These are phyloP conservation scores for Neofusicoccum kwambonambiense DNA, from an alignment of 2,329 filamentous ascomycete species.

Conservation along the genomic window DNA sequence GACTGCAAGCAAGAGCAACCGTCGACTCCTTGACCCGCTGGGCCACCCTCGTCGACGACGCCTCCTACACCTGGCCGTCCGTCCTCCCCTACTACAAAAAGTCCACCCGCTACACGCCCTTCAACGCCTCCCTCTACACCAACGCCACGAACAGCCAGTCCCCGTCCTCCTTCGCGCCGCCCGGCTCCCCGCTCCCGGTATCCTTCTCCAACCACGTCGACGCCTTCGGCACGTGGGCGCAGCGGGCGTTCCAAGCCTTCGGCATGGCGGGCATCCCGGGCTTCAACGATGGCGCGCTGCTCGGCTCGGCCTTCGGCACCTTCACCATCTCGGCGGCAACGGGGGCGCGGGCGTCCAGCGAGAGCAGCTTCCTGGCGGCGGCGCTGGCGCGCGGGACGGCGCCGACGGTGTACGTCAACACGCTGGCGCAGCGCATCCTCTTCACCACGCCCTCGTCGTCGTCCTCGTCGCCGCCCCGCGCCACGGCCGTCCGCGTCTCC, in stretches of 20 bases:
- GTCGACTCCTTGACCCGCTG: slow-evolving; percentile 20
- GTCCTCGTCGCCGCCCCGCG: no score
- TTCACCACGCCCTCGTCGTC: no score
- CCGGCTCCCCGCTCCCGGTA: slow-evolving; percentile 26
- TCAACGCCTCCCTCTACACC: slow-evolving; percentile 21
- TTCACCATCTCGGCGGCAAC: slow-evolving; percentile 20
- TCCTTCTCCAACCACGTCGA: slow-evolving; percentile 30
- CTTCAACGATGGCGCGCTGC: slow-evolving; percentile 24
- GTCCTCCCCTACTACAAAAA: slow-evolving; percentile 23
- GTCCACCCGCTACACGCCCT: slow-evolving; percentile 26
- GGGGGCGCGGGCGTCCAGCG: no score
- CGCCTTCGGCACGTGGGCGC: slow-evolving; percentile 18
- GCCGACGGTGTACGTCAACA: no score
- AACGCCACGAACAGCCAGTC: slow-evolving; percentile 27
- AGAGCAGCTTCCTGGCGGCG: no score
- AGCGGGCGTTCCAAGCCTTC: slow-evolving; percentile 14
- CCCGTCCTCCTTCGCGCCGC: slow-evolving; percentile 20
- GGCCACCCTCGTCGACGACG: slow-evolving; percentile 24
- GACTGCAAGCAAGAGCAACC: not conserved
- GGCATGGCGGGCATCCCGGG: slow-evolving; percentile 26
- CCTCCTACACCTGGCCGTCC: slow-evolving; percentile 21
- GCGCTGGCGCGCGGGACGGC: no score
- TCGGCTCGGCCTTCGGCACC: slow-evolving; percentile 17
- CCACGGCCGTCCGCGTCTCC: no score
- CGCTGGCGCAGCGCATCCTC: no score